These are phyloP conservation scores for Kwoniella pini DNA, from an alignment of 768 basidiomycete genomes.

Conservation along the genomic window DNA sequence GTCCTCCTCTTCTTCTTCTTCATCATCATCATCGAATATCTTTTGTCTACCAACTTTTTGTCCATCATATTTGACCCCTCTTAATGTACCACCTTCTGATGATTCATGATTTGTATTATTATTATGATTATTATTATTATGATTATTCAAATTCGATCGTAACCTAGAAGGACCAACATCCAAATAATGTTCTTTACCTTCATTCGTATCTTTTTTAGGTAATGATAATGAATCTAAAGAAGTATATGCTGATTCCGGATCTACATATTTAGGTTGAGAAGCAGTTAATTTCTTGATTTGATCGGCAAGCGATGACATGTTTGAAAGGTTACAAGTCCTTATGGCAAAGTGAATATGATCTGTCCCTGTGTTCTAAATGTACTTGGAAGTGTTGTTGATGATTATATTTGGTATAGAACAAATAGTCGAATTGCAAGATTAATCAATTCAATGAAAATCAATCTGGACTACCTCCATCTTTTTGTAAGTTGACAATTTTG, in stretches of 20 bases:
- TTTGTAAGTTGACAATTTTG: background rate
- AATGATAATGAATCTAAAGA: conserved; percentile 56
- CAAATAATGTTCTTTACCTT: conserved; percentile 73
- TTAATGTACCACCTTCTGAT: conserved; percentile 15
- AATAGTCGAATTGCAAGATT: no score
- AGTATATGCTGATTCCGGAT: conserved; percentile 69
- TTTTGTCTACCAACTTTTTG: conserved; percentile 17
- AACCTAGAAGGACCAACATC: conserved; percentile 80
- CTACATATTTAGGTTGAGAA: conserved; percentile 65
- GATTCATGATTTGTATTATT: conserved; percentile 56
- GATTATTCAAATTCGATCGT: conserved; percentile 57
- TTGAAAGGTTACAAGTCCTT: no score
- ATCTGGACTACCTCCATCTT: conserved; percentile 23
- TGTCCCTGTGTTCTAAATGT: no score
- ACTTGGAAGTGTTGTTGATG: no score
- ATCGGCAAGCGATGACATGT: conserved; percentile 58
- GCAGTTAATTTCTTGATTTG: conserved; percentile 78
- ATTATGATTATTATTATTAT: no score
- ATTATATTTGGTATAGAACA: no score
- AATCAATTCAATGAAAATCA: no score
- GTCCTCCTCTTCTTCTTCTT: conserved; percentile 37
- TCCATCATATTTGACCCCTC: conserved; percentile 23
- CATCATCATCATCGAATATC: conserved; percentile 24
- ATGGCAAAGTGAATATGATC: no score
- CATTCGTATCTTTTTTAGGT: conserved; percentile 54